Conservation (phyloP, 2,329 filamentous ascomycete species). For the Stromatinia cepivora region DNA sequence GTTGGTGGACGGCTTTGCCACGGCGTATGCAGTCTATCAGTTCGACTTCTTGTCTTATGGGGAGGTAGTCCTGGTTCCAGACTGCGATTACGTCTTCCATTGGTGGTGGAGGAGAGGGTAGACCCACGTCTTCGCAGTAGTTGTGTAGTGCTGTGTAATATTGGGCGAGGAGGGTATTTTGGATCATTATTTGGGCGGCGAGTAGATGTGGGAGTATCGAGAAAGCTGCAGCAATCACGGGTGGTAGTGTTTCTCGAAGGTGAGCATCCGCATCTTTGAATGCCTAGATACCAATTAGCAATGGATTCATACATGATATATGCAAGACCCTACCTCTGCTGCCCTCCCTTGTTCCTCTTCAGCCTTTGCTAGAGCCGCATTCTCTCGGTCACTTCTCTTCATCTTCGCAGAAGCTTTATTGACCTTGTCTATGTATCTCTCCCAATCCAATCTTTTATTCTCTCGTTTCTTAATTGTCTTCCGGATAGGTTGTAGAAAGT, state of each 20-base stretch:
- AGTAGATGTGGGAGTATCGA: conserved; percentile 73
- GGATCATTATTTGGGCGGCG: conserved; percentile 69
- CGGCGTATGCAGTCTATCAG: conserved; percentile 61
- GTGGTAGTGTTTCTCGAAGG: conserved; percentile 69
- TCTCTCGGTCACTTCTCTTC: conserved; percentile 71
- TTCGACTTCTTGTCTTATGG: conserved; percentile 67
- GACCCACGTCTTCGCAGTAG: conserved; percentile 67
- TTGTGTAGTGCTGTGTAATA: conserved; percentile 76
- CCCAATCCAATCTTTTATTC: conserved; percentile 78
- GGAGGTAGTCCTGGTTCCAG: conserved; percentile 65
- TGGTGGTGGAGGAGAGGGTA: conserved; percentile 70
- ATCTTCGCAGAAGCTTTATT: conserved; percentile 70
- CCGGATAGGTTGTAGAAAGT: conserved; percentile 68
- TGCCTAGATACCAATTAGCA: conserved; percentile 49
- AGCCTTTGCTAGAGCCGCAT: conserved; percentile 66
- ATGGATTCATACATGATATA: conserved; percentile 23
- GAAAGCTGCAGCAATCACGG: conserved; percentile 68
- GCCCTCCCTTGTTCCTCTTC: conserved; percentile 68
- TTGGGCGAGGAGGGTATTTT: conserved; percentile 74
- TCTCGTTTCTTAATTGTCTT: conserved; percentile 85
- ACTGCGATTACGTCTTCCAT: conserved; percentile 68
- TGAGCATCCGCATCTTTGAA: conserved; percentile 76
- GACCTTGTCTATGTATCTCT: conserved; percentile 71
- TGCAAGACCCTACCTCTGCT: conserved; percentile 54
- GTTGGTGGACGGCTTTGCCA: conserved; percentile 64